These are phyloP conservation scores for Backusella morwellensis DNA, from an alignment of 192 early-diverging fungal genomes.

Conservation along the genomic window DNA sequence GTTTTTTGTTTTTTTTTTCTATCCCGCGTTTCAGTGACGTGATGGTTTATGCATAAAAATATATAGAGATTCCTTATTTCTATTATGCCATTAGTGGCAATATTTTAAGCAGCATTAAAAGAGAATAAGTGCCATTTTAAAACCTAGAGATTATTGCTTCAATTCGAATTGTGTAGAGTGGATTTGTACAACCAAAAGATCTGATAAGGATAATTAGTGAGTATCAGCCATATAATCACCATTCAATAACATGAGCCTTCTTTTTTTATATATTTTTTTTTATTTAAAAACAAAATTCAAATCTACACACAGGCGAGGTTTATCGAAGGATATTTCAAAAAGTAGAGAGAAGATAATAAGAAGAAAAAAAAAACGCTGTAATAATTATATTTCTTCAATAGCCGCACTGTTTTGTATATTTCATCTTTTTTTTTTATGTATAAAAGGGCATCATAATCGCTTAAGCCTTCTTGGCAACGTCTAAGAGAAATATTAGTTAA, in stretches of 20 bases:
- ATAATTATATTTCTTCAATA: background rate
- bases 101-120: too few relatives aligned
- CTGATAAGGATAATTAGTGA: background rate
- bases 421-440: background rate
- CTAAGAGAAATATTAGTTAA: background rate
- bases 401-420: background rate
- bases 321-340: background rate
- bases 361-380: background rate
- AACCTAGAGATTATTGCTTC: too few relatives aligned
- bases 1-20: too few relatives aligned
- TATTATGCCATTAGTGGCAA: too few relatives aligned
- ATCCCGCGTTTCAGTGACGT: too few relatives aligned
- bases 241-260: background rate
- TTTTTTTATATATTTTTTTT: background rate
- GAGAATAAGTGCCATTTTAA: too few relatives aligned
- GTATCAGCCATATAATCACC: too few relatives aligned
- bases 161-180: too few relatives aligned
- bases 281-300: background rate
- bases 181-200: background rate
- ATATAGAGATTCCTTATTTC: too few relatives aligned
- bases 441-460: background rate
- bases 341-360: background rate
- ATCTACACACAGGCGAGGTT: background rate
- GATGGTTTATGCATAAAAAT: too few relatives aligned
- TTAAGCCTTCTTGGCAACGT: constrained; percentile 15